Conservation (phyloP, 257 asterid species). For the Gentiana macrophylla region DNA sequence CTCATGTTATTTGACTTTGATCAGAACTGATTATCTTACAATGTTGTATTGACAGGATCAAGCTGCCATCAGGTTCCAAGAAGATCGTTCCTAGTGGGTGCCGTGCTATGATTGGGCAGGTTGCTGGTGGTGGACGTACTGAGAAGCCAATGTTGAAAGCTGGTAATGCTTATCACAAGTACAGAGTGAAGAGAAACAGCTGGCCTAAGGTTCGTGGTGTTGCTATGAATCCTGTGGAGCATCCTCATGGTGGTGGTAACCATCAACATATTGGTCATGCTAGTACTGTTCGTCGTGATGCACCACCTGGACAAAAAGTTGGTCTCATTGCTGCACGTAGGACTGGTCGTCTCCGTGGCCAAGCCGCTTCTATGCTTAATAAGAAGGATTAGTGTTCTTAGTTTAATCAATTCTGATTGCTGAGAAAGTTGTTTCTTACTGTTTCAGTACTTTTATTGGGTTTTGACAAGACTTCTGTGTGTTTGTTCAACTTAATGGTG, state of each 20-base stretch:
- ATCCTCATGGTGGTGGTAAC: conserved; percentile 91
- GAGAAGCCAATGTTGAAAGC: conserved; percentile 76
- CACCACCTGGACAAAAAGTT: conserved; percentile 86
- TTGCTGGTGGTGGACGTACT: conserved; percentile 79
- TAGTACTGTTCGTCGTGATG: conserved; percentile 70
- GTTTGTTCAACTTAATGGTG: conserved; percentile 1
- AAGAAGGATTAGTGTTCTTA: conserved; percentile 40
- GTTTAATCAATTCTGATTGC: background rate
- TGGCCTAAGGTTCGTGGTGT: conserved; percentile 94
- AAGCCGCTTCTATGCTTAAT: conserved; percentile 65
- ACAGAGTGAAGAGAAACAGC: conserved; percentile 60
- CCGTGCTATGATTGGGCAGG: conserved; percentile 79
- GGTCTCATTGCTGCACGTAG: conserved; percentile 80
- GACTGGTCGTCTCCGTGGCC: conserved; percentile 78
- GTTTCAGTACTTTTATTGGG: background rate
- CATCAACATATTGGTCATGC: conserved; percentile 86
- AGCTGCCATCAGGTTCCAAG: conserved; percentile 81
- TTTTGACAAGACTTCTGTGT: conserved; percentile 9
- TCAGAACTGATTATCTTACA: background rate
- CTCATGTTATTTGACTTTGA: too few relatives aligned
- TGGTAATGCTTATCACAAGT: conserved; percentile 70
- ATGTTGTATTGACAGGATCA: conserved; percentile 24
- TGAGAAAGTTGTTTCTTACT: conserved; percentile 2
- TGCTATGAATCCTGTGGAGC: conserved; percentile 81
- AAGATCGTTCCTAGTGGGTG: conserved; percentile 70